These are phyloP conservation scores for Taphrina confusa DNA, from an alignment of 1,139 yeast genomes.

Conservation along the genomic window DNA sequence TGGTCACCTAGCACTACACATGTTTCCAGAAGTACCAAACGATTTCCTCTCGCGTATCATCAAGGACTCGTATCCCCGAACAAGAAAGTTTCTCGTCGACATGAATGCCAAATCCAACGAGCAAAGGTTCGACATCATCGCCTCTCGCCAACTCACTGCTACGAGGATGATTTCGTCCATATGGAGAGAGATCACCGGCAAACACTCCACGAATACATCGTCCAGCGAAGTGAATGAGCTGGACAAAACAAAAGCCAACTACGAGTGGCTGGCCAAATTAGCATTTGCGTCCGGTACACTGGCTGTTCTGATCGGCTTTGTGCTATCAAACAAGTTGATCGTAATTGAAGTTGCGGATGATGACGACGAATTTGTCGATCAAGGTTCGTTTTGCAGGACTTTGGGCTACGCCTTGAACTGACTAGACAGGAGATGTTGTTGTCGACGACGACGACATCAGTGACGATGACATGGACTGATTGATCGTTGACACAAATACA, in stretches of 20 bases:
- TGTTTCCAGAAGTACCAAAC: constrained; percentile 41
- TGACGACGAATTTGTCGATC: constrained; percentile 1
- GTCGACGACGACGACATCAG: constrained; percentile 8
- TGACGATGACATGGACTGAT: constrained; percentile 2
- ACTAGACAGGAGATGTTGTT: background rate
- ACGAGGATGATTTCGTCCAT: no score
- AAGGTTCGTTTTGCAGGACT: background rate
- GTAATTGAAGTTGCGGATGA: constrained; percentile 21
- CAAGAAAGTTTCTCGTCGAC: constrained; percentile 18
- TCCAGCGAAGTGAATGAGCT: background rate
- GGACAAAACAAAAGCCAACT: background rate
- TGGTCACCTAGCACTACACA: constrained; percentile 31
- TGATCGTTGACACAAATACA: no score
- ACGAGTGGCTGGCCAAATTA: constrained; percentile 16
- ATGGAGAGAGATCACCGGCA: background rate
- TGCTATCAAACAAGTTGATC: constrained; percentile 3
- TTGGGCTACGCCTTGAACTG: background rate
- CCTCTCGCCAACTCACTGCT: no score
- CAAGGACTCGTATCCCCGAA: constrained; percentile 22
- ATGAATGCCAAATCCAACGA: constrained; percentile 4
- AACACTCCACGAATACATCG: background rate
- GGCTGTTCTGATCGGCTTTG: constrained; percentile 14
- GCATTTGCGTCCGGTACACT: constrained; percentile 7
- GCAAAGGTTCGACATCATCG: background rate
- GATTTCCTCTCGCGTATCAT: constrained; percentile 35